Evolutionary conservation across 2,329 filamentous ascomycete species (phyloP).

Genomic region (Boeremia lycopersici): DNA sequence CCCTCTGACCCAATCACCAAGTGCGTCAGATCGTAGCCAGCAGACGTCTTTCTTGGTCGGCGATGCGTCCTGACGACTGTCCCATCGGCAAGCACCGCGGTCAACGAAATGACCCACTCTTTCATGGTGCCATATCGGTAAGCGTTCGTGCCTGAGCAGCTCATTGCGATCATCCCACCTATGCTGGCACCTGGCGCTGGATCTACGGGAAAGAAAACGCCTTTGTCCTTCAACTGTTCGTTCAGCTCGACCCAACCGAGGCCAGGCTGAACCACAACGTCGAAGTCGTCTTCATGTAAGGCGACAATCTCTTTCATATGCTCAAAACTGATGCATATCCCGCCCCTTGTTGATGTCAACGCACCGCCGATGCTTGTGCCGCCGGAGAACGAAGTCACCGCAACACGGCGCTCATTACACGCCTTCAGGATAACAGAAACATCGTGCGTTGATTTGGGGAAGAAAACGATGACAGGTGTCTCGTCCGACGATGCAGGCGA

Average conservation of each 20-base stretch:
- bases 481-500: constrained; percentile 37
- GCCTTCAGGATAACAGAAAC: constrained; percentile 82
- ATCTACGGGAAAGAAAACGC: constrained; percentile 88
- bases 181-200: constrained; percentile 92
- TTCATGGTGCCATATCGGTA: constrained; percentile 94
- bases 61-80: constrained; percentile 86
- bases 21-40: constrained; percentile 88
- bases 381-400: constrained; percentile 84
- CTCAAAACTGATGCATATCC: constrained; percentile 82
- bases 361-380: constrained; percentile 89
- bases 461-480: constrained; percentile 66
- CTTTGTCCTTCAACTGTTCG: constrained; percentile 66
- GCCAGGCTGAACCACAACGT: constrained; percentile 64
- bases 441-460: constrained; percentile 76
- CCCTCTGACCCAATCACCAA: constrained; percentile 90
- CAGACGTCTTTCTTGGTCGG: constrained; percentile 83
- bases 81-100: constrained; percentile 85
- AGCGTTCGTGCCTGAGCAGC: constrained; percentile 81
- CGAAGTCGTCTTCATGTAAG: constrained; percentile 71
- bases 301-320: constrained; percentile 83
- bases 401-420: constrained; percentile 77
- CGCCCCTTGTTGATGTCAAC: constrained; percentile 77
- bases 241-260: constrained; percentile 86
- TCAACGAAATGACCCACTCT: constrained; percentile 85
- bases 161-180: constrained; percentile 75